phyloP scores from a whole-genome alignment of 2,329 filamentous ascomycete species.

The Sclerotinia subarctica region DNA sequence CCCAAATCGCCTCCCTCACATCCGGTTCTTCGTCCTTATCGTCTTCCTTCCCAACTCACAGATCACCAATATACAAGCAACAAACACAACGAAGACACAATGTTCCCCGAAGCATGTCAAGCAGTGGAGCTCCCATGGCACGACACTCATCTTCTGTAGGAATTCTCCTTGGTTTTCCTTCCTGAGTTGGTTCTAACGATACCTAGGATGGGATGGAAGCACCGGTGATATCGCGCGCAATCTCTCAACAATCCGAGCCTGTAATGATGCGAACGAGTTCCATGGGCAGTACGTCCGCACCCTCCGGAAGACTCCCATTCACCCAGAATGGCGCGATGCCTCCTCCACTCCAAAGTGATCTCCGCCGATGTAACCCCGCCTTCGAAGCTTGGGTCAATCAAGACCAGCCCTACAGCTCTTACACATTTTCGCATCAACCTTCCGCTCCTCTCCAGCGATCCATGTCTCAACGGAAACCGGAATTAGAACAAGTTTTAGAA shows the following conservation, averaged over 20 bases:
- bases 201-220: conserved; percentile 33
- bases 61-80: conserved; percentile 35
- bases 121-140: conserved; percentile 33
- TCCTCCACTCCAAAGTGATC: conserved; percentile 30
- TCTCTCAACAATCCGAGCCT: conserved; percentile 36
- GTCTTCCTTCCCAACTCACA: conserved; percentile 27
- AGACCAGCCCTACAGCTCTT: conserved; percentile 33
- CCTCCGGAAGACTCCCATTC: conserved; percentile 33
- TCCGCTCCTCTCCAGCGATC: conserved; percentile 25
- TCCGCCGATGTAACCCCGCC: conserved; percentile 28
- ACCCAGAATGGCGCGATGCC: conserved; percentile 31
- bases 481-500: conserved; percentile 35
- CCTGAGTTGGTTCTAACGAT: conserved; percentile 30
- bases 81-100: conserved; percentile 29
- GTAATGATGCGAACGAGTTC: conserved; percentile 35
- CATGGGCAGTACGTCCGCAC: conserved; percentile 32
- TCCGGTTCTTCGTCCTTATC: conserved; percentile 20
- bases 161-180: conserved; percentile 23
- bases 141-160: conserved; percentile 34
- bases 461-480: conserved; percentile 29
- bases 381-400: conserved; percentile 33
- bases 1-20: conserved; percentile 29
- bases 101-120: conserved; percentile 37
- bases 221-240: conserved; percentile 27
- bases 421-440: conserved; percentile 31